Evolutionary conservation across 495 filamentous ascomycete species (phyloP), one percentile per base, ranked within the genome.

Genomic region (Neurospora sp.): DNA sequence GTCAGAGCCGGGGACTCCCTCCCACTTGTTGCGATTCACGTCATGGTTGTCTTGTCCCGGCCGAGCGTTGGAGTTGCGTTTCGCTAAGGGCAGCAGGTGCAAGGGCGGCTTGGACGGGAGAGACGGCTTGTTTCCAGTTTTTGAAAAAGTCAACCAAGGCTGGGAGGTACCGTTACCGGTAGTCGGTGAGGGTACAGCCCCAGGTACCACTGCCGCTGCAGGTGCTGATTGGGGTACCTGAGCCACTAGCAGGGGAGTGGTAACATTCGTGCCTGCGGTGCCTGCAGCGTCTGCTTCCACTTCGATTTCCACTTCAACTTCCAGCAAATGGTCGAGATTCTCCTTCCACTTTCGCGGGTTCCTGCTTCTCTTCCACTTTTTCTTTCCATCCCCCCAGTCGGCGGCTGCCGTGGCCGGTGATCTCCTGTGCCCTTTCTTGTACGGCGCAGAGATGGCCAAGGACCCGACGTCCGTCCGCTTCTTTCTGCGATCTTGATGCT

Each of bases 51-150:
- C 72, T 70, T 53, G 73, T 40, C 40, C n/a, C 11, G 70, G 40
- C 73, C 73, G 41, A 61, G 70, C 70, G 68, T 72, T 74, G 40
- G 31, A 40, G 40, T 73, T 71, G 18, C 27, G 27, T 31, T 31
- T 31, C 27, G 27, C 27, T 0, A 31, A 66, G 46, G 73, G 71
- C 71, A 72, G 38, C 40, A 41, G 73, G 27, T 37, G 53, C 53
- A 66, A 66, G 53, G 53, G 53, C 53, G 27, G 53, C 53, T 66
- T 66, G 53, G 27, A 61, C 53, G 53, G 53, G 27, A 22, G n/a
- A 12, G n/a, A 27, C 20, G 46, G 46, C 46, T 53, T 53, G 46
- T 22, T 48, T 66, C 53, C 53, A 18, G 53, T 66, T 66, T 35
- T 66, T n/a, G n/a, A n/a, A n/a, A n/a, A n/a, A n/a, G n/a, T n/a